These are phyloP conservation scores for Basidiobolus meristosporus DNA, from an alignment of 371 early-diverging fungal species.

Conservation along the genomic window DNA sequence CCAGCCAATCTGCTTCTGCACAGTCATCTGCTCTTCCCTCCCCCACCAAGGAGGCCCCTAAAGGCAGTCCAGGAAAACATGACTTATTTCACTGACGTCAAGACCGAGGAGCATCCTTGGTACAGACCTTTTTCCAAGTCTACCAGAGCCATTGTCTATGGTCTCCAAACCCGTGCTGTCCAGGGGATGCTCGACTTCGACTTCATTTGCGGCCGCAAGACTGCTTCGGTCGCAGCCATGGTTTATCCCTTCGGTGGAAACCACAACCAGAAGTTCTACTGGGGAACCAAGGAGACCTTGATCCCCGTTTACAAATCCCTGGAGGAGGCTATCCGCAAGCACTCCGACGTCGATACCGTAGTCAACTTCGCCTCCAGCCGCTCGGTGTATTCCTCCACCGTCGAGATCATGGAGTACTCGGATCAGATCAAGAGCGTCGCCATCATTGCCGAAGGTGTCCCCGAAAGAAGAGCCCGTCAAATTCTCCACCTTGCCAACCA, in stretches of 20 bases:
- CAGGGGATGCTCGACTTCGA: constrained; percentile 99
- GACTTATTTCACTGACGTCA: constrained; percentile 7
- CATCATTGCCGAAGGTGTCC: constrained; percentile 97
- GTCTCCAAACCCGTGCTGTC: constrained; percentile 97
- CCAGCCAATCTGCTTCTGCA: background rate
- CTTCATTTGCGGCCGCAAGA: constrained; percentile 87
- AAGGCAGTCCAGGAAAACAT: no score
- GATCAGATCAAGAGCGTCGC: constrained; percentile 79
- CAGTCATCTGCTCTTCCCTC: no score
- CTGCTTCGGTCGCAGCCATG: constrained; percentile 97
- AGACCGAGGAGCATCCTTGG: constrained; percentile 18
- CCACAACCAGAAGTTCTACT: constrained; percentile 96
- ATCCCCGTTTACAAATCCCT: constrained; percentile 81
- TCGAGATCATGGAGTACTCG: constrained; percentile 55
- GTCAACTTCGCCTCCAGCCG: constrained; percentile 97
- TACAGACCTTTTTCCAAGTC: constrained; percentile 70
- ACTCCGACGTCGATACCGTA: constrained; percentile 84
- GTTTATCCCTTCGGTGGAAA: constrained; percentile 96
- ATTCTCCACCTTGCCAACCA: constrained; percentile 68
- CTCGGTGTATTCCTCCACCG: constrained; percentile 78
- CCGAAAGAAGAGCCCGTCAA: constrained; percentile 87
- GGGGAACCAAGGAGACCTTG: constrained; percentile 95
- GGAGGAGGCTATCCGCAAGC: constrained; percentile 63
- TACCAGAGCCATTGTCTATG: constrained; percentile 90
- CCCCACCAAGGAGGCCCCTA: no score